Conservation (phyloP, 2,329 filamentous ascomycete species). For the Fusarium sp. region DNA sequence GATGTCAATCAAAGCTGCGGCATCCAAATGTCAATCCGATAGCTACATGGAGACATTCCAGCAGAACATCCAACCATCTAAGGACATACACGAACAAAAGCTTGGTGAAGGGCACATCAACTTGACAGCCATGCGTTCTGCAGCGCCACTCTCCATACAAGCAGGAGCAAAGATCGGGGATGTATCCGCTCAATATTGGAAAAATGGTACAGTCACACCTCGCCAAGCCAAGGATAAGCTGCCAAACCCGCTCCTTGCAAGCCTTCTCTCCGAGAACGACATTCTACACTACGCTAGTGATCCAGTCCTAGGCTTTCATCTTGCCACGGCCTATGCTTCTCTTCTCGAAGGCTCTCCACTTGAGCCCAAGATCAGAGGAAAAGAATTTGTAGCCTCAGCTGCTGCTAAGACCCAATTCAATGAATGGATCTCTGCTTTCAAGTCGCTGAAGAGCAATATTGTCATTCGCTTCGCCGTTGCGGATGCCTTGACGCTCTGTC, state of each 20-base stretch:
- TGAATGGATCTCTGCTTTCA: conserved; percentile 55
- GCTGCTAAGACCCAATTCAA: conserved; percentile 56
- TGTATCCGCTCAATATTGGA: conserved; percentile 46
- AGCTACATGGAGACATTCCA: conserved; percentile 16
- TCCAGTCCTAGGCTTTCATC: conserved; percentile 64
- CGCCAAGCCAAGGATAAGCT: conserved; percentile 13
- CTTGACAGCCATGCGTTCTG: conserved; percentile 48
- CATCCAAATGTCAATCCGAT: conserved; percentile 15
- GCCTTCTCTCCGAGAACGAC: conserved; percentile 45
- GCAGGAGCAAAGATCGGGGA: conserved; percentile 34
- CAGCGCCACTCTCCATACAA: conserved; percentile 47
- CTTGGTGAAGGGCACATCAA: conserved; percentile 32
- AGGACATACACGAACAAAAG: conserved; percentile 10
- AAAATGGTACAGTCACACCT: conserved; percentile 44
- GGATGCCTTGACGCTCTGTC: conserved; percentile 61
- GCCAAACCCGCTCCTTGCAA: conserved; percentile 57
- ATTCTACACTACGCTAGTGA: conserved; percentile 58
- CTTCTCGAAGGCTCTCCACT: conserved; percentile 52
- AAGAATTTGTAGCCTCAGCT: conserved; percentile 38
- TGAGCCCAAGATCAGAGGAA: conserved; percentile 23
- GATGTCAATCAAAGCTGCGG: conserved; percentile 31
- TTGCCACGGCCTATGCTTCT: conserved; percentile 56
- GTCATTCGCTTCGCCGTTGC: conserved; percentile 56
- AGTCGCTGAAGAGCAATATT: conserved; percentile 41
- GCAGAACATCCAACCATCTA: conserved; percentile 31